Evolutionary conservation across 441 rosid genomes (phyloP), one percentile per base, ranked within the genome.

Genomic region (Euphorbia celastroides): DNA sequence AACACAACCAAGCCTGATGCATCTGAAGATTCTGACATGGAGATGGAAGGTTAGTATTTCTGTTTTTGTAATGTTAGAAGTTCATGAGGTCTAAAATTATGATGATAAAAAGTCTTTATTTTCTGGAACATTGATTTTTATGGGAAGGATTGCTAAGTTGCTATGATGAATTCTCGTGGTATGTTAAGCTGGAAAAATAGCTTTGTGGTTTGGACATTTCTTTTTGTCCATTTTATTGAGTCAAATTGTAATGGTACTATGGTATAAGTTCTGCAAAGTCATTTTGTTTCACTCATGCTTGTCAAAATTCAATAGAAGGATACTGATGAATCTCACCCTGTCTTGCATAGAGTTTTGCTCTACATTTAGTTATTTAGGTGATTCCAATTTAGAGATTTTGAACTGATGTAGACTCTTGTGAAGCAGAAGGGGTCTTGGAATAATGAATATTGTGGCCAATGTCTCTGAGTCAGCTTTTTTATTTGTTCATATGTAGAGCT

Each of bases 1-100:
- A 56, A 44, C 63, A 67, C 75, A 17, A 31, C 74, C 60, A 72
- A n/a, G 41, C 57, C 77, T 22, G 68, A 70, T 65, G 75, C 72
- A 6, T 73, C 73, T 74, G 65, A 69, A 54, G 88, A 85, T 79
- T 88, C 90, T 64, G 93, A 89, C 80, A 89, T 84, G 89, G 96
- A 89, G 78, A 89, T 89, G 96, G 96, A 87, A 87, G 96, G 96
- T 89, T 76, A 58, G 82, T 73, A 34, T 57, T 65, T 59, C 65
- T 72, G 11, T 6, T 60, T 50, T 27, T 28, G 46, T 28, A 14
- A 8, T 16, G 13, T 44, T 8, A 41, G n/a, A 11, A 65, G 12
- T 13, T 64, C 25, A 20, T 16, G 22, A 12, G 26, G 32, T 52
- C 31, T 34, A 22, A 57, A n/a, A 5, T 30, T 8, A 27, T 57